Evolutionary conservation across 257 asterid species (phyloP).

Genomic region (Nicotiana sylvestris): DNA sequence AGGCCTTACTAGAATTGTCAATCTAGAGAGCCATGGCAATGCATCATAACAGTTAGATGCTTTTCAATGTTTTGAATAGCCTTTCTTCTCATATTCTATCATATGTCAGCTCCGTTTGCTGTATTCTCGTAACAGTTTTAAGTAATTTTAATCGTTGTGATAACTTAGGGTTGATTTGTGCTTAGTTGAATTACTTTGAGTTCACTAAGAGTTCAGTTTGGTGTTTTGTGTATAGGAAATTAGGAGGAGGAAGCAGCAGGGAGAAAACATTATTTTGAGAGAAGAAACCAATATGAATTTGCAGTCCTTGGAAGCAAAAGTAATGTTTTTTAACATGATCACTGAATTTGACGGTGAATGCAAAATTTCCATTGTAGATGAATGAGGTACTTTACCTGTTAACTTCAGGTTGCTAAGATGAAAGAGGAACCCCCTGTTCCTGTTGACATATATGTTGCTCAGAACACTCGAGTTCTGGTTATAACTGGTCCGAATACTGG

Average conservation of each 20-base stretch:
- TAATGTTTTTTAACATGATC: slow-evolving; percentile 5
- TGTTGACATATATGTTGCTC: slow-evolving; percentile 58
- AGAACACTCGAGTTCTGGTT: slow-evolving; percentile 62
- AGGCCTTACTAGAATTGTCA: neutral
- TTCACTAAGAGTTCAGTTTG: neutral
- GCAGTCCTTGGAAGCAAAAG: slow-evolving; percentile 71
- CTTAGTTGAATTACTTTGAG: neutral
- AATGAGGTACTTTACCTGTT: slow-evolving; percentile 12
- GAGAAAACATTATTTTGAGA: slow-evolving; percentile 40
- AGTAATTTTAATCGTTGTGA: neutral
- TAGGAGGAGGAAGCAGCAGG: slow-evolving; percentile 74
- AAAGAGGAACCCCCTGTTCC: slow-evolving; percentile 78
- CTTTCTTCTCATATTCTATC: neutral
- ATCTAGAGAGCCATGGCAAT: neutral
- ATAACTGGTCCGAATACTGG: slow-evolving; percentile 99
- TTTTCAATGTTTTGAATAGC: neutral
- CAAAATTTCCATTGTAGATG: neutral
- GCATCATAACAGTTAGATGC: neutral
- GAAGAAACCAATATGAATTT: slow-evolving; percentile 41
- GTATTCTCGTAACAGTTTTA: neutral
- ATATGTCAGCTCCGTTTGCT: neutral
- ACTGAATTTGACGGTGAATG: neutral
- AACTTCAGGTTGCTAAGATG: slow-evolving; percentile 63
- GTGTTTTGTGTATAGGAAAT: slow-evolving; percentile 50
- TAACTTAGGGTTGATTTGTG: neutral